These are phyloP conservation scores for Iris macrosiphon DNA, from an alignment of 106 monocot species.

Conservation along the genomic window DNA sequence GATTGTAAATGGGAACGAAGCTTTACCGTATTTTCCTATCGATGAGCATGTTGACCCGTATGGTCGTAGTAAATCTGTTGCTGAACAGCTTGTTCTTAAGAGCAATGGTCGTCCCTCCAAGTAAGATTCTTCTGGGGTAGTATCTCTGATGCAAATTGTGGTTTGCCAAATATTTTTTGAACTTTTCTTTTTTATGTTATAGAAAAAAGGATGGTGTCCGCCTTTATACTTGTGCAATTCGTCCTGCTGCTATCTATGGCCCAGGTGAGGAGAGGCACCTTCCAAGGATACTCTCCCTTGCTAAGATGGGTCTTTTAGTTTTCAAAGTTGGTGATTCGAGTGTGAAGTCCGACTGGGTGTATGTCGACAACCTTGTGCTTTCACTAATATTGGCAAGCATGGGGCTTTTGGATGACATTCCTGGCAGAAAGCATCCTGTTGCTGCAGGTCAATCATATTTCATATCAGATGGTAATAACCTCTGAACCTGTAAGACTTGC, in stretches of 20 bases:
- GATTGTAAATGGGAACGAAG: slow-evolving; percentile 89
- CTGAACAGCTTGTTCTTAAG: slow-evolving; percentile 92
- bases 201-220: slow-evolving; percentile 42
- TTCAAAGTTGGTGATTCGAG: slow-evolving; percentile 71
- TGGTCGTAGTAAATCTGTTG: slow-evolving; percentile 83
- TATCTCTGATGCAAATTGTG: neutral
- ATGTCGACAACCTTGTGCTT: slow-evolving; percentile 92
- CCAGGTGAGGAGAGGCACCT: slow-evolving; percentile 95
- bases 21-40: slow-evolving; percentile 71
- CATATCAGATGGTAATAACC: slow-evolving; percentile 89
- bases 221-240: slow-evolving; percentile 93
- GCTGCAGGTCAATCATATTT: slow-evolving; percentile 96
- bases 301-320: slow-evolving; percentile 58
- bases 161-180: neutral
- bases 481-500: neutral
- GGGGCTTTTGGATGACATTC: slow-evolving; percentile 83
- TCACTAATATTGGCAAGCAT: slow-evolving; percentile 87
- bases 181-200: neutral
- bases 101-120: slow-evolving; percentile 74
- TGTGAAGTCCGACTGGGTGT: slow-evolving; percentile 93
- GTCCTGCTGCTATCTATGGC: slow-evolving; percentile 97
- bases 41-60: slow-evolving; percentile 94
- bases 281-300: slow-evolving; percentile 82
- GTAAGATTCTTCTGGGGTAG: slow-evolving; percentile 21
- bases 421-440: slow-evolving; percentile 62